Base-by-base conservation (phyloP, 2,329 filamentous ascomycete species). In the Fusarium cyanostomum region DNA sequence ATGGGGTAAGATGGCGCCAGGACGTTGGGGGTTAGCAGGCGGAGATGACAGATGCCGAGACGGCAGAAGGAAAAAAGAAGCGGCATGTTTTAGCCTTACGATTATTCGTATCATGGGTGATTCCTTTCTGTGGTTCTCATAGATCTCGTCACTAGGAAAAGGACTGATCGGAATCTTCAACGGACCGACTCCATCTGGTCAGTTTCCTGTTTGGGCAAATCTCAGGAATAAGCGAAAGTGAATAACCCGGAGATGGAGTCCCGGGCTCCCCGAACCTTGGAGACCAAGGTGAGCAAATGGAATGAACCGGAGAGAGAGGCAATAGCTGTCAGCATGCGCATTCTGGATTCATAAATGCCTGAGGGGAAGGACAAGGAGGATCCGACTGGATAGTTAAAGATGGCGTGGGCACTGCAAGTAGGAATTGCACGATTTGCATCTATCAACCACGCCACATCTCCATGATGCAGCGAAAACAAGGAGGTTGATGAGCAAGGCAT, bases 341-440 rank as follows among this genome's bases (percentile, higher is more conserved):
- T 33, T 37, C 37, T 34, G 16, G 56, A 28, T 33, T 44, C 39
- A 26, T n/a, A 21, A 62, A 26, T 64, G 26, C 24, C 52, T 56
- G 28, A 63, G 38, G 39, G 41, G 28, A 43, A 42, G 50, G 42
- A 15, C 54, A 44, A 35, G 44, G 33, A 56, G 43, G 27, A 43
- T 34, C 58, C 52, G 39, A 31, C 50, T 59, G 59, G 53, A 51
- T 26, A 24, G 37, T 10, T 11, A 43, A 43, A 63, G 51, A 67
- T 55, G 45, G 56, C 44, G 56, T 61, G 21, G 21, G 21, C 6
- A 21, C 4, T 61, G 24, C 58, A 37, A 34, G 43, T 35, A 34
- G 43, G 33, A 56, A 66, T 67, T 66, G 64, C 58, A 67, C 56
- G 64, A 66, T 64, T 60, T 37, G 30, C 52, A 64, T 42, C 42